Evolutionary conservation across 2,329 filamentous ascomycete species (phyloP).

Genomic region (Apiospora koreana): DNA sequence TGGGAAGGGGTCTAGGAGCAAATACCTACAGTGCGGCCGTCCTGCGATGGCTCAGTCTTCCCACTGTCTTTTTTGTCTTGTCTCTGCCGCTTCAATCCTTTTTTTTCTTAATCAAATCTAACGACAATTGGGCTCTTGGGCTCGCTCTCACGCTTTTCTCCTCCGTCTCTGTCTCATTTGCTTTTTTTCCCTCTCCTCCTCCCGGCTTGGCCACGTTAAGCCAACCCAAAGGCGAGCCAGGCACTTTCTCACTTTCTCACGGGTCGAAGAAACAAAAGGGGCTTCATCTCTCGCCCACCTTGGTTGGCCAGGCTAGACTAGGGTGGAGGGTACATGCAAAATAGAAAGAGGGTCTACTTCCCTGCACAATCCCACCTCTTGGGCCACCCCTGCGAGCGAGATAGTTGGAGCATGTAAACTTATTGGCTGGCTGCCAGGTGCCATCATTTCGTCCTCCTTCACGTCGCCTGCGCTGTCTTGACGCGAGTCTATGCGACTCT

Average conservation of each 20-base stretch:
- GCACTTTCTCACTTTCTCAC: background rate
- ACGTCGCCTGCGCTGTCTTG: background rate
- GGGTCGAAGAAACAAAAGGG: slow-evolving; percentile 5
- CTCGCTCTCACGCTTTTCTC: background rate
- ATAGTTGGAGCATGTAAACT: background rate
- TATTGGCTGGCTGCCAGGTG: slow-evolving; percentile 6
- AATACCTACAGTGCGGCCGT: background rate
- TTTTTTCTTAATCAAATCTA: background rate
- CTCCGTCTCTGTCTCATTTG: background rate
- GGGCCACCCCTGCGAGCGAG: background rate
- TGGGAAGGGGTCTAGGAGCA: background rate
- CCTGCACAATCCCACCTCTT: slow-evolving; percentile 3
- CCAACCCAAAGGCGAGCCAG: background rate
- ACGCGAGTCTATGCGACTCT: background rate
- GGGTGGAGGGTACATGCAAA: slow-evolving; percentile 6
- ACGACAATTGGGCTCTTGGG: background rate
- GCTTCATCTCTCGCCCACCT: slow-evolving; percentile 7
- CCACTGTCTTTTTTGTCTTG: background rate
- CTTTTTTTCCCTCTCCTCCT: background rate
- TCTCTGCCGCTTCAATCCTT: background rate
- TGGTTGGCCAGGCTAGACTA: slow-evolving; percentile 6
- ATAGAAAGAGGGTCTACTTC: slow-evolving; percentile 7
- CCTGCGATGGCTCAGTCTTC: background rate
- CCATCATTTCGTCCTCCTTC: background rate
- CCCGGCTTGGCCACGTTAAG: background rate